Percentiles rank a stretch among this genome's conserved stretches.
These are phyloP conservation scores for Aegilops tauschii DNA, from an alignment of 176 grass and related monocot genomes.

Conservation along the genomic window DNA sequence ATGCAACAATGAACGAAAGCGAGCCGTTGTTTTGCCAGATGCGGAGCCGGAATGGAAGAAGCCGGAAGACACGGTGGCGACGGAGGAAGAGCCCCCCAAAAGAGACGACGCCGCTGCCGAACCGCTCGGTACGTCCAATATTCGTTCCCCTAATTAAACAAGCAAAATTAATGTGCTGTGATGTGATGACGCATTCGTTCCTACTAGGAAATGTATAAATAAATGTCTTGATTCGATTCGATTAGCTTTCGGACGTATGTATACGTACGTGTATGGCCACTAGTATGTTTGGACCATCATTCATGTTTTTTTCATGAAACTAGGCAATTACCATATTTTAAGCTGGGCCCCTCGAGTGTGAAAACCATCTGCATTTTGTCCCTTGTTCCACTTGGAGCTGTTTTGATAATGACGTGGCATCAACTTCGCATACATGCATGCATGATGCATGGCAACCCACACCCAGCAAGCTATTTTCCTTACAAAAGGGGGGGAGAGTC, in stretches of 20 bases:
- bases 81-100: not conserved
- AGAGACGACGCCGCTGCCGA: constrained; percentile 22
- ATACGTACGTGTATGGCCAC: not conserved
- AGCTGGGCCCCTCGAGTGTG: not conserved
- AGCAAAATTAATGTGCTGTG: not conserved
- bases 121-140: constrained; percentile 44
- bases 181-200: not conserved
- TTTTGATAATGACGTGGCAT: not conserved
- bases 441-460: not conserved
- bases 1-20: not conserved
- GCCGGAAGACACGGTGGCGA: constrained; percentile 9
- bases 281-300: not conserved
- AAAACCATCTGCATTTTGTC: not conserved
- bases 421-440: not conserved
- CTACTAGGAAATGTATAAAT: not conserved
- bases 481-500: no score
- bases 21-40: constrained; percentile 9
- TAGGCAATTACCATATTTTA: not conserved
- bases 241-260: not conserved
- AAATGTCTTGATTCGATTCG: not conserved
- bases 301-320: not conserved
- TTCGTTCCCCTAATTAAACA: not conserved
- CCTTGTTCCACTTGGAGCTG: not conserved
- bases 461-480: no score
- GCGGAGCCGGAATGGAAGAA: constrained; percentile 37